Evolutionary conservation across 2,329 filamentous ascomycete genomes (phyloP).

Genomic region (Hawksworthiomyces lignivorus): DNA sequence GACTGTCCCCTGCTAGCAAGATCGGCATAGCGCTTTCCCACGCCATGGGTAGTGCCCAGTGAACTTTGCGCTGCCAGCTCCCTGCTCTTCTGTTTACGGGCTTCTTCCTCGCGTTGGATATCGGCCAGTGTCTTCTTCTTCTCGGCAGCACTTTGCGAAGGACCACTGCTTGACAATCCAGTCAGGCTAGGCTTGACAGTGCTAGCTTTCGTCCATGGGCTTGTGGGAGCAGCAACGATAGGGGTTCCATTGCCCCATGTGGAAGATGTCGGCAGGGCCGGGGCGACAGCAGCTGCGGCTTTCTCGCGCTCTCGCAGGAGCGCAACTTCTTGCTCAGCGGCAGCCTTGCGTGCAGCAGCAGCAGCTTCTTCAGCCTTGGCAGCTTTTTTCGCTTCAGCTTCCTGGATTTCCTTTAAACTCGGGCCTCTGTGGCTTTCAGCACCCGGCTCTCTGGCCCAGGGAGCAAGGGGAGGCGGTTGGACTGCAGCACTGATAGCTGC

Average conservation of each 20-base stretch:
- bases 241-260: slow-evolving; percentile 83
- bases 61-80: slow-evolving; percentile 37
- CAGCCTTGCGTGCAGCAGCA: slow-evolving; percentile 66
- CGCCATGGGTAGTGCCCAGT: slow-evolving; percentile 19
- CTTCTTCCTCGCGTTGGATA: slow-evolving; percentile 94
- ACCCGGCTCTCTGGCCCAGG: slow-evolving; percentile 86
- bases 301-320: slow-evolving; percentile 53
- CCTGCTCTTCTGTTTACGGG: slow-evolving; percentile 68
- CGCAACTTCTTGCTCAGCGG: slow-evolving; percentile 70
- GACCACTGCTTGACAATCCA: slow-evolving; percentile 18
- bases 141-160: slow-evolving; percentile 25
- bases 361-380: slow-evolving; percentile 81
- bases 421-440: slow-evolving; percentile 68
- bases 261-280: slow-evolving; percentile 77
- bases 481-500: slow-evolving; percentile 23
- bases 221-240: slow-evolving; percentile 47
- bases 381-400: slow-evolving; percentile 86
- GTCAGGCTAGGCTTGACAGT: slow-evolving; percentile 32
- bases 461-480: slow-evolving; percentile 67
- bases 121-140: slow-evolving; percentile 88
- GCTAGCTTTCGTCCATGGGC: slow-evolving; percentile 61
- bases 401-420: slow-evolving; percentile 93
- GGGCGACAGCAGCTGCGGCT: slow-evolving; percentile 48
- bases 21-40: slow-evolving; percentile 87
- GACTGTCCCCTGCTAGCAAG: slow-evolving; percentile 67